Evolutionary conservation across 2,329 filamentous ascomycete species (phyloP), one percentile per base, ranked within the genome.

Genomic region (Elsinoe fawcettii): DNA sequence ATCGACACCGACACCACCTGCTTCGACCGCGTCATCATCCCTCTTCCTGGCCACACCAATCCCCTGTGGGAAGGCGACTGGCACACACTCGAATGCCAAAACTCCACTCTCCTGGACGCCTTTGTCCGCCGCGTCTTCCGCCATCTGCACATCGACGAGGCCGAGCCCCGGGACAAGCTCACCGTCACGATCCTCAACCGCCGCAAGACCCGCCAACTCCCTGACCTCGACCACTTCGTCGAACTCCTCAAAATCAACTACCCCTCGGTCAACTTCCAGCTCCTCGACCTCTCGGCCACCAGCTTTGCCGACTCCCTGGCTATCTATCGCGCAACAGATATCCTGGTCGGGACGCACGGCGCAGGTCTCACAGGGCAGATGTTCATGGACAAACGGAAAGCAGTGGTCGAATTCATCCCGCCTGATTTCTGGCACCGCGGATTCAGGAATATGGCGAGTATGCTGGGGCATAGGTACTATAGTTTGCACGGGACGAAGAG

Each of bases 221-320:
- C 46, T 9, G 49, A 51, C 34, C 55, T 51, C 14, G 55, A 57
- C 14, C 55, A 32, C 36, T 57, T 51, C 44, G n/a, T 57, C 32
- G 37, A 57, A 20, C 34, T 37, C 23, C 55, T 57, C 23, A 43
- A 41, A 18, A 18, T 22, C 11, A 49, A 51, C 14, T 57, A 51
- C 25, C 55, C 55, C 30, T 18, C 12, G 8, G 32, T 57, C 18
- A 27, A 51, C 32, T 51, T 57, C 55, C 44, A 51, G 44, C 46
- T 51, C 30, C 32, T 57, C 32, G 55, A 57, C 27, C 55, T 57
- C 22, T 55, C 53, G 8, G 64, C 63, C 14, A 61, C 59, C 16
- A 58, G n/a, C 22, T 47, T 41, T 60, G 63, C 63, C 44, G 63
- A 47, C 20, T 61, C 58, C 1, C 59, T 55, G 12, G 61, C 63